Conservation (phyloP, 495 filamentous ascomycete species). For the Parmelia sp. region DNA sequence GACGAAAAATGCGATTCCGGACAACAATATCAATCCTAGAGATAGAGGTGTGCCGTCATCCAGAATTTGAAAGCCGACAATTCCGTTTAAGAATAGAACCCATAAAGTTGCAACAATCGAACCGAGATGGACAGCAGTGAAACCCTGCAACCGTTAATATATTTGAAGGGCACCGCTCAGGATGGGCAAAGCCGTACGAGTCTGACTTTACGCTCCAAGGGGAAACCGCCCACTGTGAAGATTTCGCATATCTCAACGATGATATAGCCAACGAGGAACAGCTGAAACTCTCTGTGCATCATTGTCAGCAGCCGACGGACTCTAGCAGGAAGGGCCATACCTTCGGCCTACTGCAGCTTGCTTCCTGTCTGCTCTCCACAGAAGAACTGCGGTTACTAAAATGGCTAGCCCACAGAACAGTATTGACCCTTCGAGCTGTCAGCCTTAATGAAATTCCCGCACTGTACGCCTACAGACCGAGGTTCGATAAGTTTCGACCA, state of each 20-base stretch:
- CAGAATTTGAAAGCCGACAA: slow-evolving; percentile 87
- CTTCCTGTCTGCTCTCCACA: slow-evolving; percentile 84
- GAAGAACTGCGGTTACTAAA: slow-evolving; percentile 51
- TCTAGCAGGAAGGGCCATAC: slow-evolving; percentile 39
- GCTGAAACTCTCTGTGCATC: slow-evolving; percentile 78
- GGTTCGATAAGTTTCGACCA: slow-evolving; percentile 64
- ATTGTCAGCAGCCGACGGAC: background rate
- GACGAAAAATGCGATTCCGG: slow-evolving; percentile 67
- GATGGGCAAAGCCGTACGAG: slow-evolving; percentile 43
- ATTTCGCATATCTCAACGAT: slow-evolving; percentile 92
- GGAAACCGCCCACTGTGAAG: slow-evolving; percentile 87
- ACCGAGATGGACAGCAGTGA: slow-evolving; percentile 88
- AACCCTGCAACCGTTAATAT: slow-evolving; percentile 52
- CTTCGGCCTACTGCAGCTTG: slow-evolving; percentile 89
- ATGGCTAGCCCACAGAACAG: slow-evolving; percentile 75
- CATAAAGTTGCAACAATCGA: slow-evolving; percentile 81
- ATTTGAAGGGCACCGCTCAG: slow-evolving; percentile 2
- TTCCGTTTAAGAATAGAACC: slow-evolving; percentile 85
- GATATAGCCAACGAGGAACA: slow-evolving; percentile 83
- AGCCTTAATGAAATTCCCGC: slow-evolving; percentile 11
- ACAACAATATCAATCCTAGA: slow-evolving; percentile 64
- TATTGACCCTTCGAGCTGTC: slow-evolving; percentile 67
- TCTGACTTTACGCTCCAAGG: slow-evolving; percentile 59
- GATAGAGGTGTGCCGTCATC: slow-evolving; percentile 90
- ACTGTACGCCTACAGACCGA: slow-evolving; percentile 55